These are phyloP conservation scores for Phytophthora foliorum DNA, from an alignment of 352 stramenopile genomes.

Conservation along the genomic window DNA sequence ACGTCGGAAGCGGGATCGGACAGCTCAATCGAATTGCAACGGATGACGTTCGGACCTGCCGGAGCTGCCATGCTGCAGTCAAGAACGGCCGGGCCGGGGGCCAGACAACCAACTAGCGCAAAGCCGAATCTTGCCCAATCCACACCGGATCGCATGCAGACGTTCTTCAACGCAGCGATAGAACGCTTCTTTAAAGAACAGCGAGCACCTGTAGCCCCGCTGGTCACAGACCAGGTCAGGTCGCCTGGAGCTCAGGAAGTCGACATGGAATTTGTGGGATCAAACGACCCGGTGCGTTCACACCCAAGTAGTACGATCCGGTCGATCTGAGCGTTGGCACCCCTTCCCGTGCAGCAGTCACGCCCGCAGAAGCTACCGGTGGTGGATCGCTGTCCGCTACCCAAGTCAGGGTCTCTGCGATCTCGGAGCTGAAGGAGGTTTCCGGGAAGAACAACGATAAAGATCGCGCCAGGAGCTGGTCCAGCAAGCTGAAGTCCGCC, in stretches of 20 bases:
- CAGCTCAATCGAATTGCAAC: background rate
- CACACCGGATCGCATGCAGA: background rate
- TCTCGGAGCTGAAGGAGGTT: background rate
- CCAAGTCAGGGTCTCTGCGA: background rate
- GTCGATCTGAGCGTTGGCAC: background rate
- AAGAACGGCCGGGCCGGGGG: background rate
- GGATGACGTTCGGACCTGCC: background rate
- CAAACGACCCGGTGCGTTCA: background rate
- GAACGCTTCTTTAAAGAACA: background rate
- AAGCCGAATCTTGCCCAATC: background rate
- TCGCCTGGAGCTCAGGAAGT: background rate
- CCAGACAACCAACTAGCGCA: background rate
- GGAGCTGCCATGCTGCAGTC: background rate
- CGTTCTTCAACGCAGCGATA: conserved; percentile 1
- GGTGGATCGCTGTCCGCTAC: too few relatives aligned
- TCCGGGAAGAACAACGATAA: background rate
- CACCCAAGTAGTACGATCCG: background rate
- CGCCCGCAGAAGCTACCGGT: background rate
- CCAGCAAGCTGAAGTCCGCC: background rate
- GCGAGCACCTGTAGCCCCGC: background rate
- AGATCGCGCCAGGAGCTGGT: background rate
- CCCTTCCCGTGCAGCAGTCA: too few relatives aligned
- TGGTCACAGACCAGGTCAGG: background rate
- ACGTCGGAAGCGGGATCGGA: background rate
- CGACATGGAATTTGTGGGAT: background rate